Base-by-base conservation (phyloP, 352 stramenopile genomes). In the Phytophthora fragariae region DNA sequence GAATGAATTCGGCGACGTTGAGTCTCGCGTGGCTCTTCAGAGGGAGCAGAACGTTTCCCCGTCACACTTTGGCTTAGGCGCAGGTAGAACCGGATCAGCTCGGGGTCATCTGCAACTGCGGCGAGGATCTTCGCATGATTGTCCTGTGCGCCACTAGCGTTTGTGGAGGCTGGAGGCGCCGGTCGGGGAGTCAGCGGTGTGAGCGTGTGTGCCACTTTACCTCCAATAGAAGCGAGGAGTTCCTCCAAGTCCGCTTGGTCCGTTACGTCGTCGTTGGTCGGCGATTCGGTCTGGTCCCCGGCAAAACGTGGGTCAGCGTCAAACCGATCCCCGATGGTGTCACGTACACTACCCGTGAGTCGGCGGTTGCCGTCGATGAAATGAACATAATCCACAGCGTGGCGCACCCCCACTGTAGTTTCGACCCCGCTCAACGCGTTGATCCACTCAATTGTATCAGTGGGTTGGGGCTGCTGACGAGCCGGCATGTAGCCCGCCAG, bases 381-480 rank as follows among this genome's bases (percentile, higher is more conserved):
- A n/a, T 62, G 19, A 1, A 19, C 47, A 21, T 50, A 71, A 9
- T 71, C 64, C 2, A 71, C 24, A 11, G 24, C 64, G 35, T 65
- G 56, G 1, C 56, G 64, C 1, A 71, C 56, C n/a, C 56, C 61
- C 2, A 65, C 56, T 5, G 17, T 58, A 0, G 56, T 44, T 8
- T 55, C 35, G 8, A n/a, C 9, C 14, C 55, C 44, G 5, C 11
- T 39, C 27, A 1, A 6, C 9, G 8, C 4, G 37, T 71, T 65
- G 17, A 59, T 65, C 46, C 64, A 71, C 0, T 10, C 33, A 9
- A 65, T 49, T 10, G 63, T 64, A 6, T 64, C 29, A 2, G 29
- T 55, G 2, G 46, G 15, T 39, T 50, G 31, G 2, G 64, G 63
- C 1, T 71, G 64, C 24, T 33, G 10, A 6, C 64, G 46, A 17